These are phyloP conservation scores for Phialophora macrospora DNA, from an alignment of 2,329 filamentous ascomycete species.

Conservation along the genomic window DNA sequence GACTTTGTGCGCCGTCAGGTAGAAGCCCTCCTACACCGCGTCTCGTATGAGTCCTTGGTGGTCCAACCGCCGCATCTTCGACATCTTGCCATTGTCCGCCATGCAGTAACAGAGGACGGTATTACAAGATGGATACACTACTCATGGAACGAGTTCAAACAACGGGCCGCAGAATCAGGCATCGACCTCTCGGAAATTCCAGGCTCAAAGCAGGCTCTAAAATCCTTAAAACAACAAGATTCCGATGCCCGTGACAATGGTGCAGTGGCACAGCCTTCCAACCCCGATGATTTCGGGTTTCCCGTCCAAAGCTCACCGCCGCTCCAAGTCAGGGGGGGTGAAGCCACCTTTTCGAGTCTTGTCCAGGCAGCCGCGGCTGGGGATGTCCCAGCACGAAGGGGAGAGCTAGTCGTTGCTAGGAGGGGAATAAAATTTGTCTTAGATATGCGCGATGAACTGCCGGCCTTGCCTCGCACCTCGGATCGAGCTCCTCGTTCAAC, in stretches of 20 bases:
- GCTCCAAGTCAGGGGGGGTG: constrained; percentile 49
- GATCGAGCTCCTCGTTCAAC: neutral
- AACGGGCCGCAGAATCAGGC: constrained; percentile 57
- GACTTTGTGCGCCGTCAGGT: constrained; percentile 60
- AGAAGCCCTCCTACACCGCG: constrained; percentile 57
- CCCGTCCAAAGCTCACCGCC: constrained; percentile 43
- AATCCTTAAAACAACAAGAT: neutral
- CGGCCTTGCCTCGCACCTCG: neutral
- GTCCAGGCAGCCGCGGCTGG: constrained; percentile 43
- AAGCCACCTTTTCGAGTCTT: constrained; percentile 51
- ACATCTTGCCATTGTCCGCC: constrained; percentile 62
- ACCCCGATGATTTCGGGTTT: constrained; percentile 55
- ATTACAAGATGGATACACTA: constrained; percentile 61
- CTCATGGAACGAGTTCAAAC: constrained; percentile 57
- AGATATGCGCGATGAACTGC: constrained; percentile 7
- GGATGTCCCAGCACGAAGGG: constrained; percentile 44
- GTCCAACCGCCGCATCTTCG: constrained; percentile 64
- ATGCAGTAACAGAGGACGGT: constrained; percentile 56
- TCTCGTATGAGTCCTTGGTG: constrained; percentile 62
- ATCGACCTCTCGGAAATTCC: constrained; percentile 26
- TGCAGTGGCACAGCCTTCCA: neutral
- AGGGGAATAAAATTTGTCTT: constrained; percentile 42
- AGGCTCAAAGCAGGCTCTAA: constrained; percentile 27
- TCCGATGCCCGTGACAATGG: neutral
- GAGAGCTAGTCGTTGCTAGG: constrained; percentile 45